phyloP scores from a whole-genome alignment of 2,329 filamentous ascomycete genomes.

The Botrytis cinerea region DNA sequence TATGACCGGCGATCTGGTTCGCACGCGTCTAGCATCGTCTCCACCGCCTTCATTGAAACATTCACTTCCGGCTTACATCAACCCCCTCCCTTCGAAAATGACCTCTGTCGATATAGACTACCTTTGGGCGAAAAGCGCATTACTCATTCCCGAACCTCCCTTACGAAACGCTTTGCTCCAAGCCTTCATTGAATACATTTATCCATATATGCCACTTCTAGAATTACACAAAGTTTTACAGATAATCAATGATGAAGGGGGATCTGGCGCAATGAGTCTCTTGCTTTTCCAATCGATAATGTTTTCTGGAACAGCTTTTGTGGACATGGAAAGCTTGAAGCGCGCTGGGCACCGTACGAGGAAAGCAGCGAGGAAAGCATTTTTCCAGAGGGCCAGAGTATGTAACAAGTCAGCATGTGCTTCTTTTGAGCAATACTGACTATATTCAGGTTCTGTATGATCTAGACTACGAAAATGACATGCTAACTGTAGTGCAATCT shows the following conservation, averaged over 20 bases:
- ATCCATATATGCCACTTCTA: constrained; percentile 90
- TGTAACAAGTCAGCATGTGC: constrained; percentile 42
- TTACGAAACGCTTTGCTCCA: constrained; percentile 81
- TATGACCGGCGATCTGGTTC: constrained; percentile 35
- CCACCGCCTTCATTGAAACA: constrained; percentile 34
- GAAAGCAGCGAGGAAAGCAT: constrained; percentile 81
- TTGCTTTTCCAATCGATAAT: constrained; percentile 92
- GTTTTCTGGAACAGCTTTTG: constrained; percentile 88
- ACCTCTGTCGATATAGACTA: constrained; percentile 81
- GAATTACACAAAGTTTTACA: constrained; percentile 64
- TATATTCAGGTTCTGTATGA: constrained; percentile 75
- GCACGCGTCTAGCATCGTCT: constrained; percentile 31
- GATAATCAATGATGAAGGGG: constrained; percentile 66
- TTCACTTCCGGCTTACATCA: constrained; percentile 66
- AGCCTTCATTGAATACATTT: constrained; percentile 84
- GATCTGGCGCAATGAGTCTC: constrained; percentile 73
- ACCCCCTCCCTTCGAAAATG: constrained; percentile 75
- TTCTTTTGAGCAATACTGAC: constrained; percentile 27
- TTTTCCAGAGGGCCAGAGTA: constrained; percentile 86
- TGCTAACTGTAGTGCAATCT: constrained; percentile 84
- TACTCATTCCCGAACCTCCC: constrained; percentile 68
- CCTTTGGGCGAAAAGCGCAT: constrained; percentile 78
- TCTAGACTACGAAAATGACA: constrained; percentile 91
- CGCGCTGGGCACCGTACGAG: constrained; percentile 76
- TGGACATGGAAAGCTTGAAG: constrained; percentile 75